A percentile compares a stretch with the other conserved stretches of the same genome.
Evolutionary conservation across 2,329 filamentous ascomycete genomes (phyloP).

Genomic region (Alternaria ventricosa): DNA sequence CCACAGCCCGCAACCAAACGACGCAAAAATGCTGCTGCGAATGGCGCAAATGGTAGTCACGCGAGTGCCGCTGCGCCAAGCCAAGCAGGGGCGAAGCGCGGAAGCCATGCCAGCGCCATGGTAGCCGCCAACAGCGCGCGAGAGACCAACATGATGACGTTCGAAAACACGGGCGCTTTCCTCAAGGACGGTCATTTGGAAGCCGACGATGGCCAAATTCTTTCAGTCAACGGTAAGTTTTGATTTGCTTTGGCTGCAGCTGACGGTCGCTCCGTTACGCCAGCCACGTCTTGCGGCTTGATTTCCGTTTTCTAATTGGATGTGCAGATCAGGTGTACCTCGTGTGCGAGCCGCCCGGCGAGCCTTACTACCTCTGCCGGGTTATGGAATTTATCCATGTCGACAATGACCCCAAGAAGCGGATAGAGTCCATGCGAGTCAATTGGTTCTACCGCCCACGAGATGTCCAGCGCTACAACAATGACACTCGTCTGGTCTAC

Average conservation of each 20-base stretch:
- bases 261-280: conserved; percentile 34
- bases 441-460: conserved; percentile 99
- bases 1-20: conserved; percentile 65
- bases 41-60: conserved; percentile 45
- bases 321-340: conserved; percentile 84
- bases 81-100: conserved; percentile 45
- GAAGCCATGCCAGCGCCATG: conserved; percentile 41
- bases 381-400: conserved; percentile 97
- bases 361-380: conserved; percentile 95
- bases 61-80: conserved; percentile 48
- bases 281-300: conserved; percentile 37
- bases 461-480: conserved; percentile 90
- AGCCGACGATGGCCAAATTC: conserved; percentile 87
- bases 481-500: conserved; percentile 89
- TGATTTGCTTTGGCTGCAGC: conserved; percentile 28
- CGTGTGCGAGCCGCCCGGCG: conserved; percentile 94
- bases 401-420: conserved; percentile 70
- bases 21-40: conserved; percentile 73
- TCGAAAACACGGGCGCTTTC: conserved; percentile 72
- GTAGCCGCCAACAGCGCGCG: conserved; percentile 53
- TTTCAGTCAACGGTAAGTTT: conserved; percentile 79
- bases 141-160: conserved; percentile 88
- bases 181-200: conserved; percentile 79
- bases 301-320: conserved; percentile 45
- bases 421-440: conserved; percentile 85